Evolutionary conservation across 371 early-diverging fungal genomes (phyloP).

Genomic region (Haplosporangium sp.): DNA sequence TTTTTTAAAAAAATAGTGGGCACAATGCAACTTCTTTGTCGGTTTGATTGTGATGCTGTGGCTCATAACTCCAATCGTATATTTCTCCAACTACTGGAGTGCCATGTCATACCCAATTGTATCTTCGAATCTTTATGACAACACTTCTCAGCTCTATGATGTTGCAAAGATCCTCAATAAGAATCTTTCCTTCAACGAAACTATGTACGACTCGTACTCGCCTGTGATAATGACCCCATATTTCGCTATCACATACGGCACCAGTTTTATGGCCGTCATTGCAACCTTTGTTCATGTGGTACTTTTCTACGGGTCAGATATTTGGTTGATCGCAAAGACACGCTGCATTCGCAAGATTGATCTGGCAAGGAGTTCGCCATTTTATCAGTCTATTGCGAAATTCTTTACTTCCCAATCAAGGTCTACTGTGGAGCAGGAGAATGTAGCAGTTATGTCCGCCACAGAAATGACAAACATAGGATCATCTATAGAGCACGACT

Average conservation of each 20-base stretch:
- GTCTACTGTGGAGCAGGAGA: neutral
- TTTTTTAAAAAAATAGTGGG: slow-evolving; percentile 64
- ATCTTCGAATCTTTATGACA: slow-evolving; percentile 68
- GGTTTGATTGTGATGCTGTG: slow-evolving; percentile 76
- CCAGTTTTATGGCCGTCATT: slow-evolving; percentile 72
- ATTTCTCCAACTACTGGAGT: slow-evolving; percentile 73
- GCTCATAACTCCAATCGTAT: slow-evolving; percentile 76
- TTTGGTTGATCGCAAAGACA: slow-evolving; percentile 57
- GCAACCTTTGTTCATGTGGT: slow-evolving; percentile 76
- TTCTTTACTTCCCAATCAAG: neutral
- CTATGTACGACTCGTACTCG: slow-evolving; percentile 71
- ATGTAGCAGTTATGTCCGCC: neutral
- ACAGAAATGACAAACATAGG: neutral
- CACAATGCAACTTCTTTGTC: slow-evolving; percentile 73
- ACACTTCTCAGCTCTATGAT: slow-evolving; percentile 62
- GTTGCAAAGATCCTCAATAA: slow-evolving; percentile 65
- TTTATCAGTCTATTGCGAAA: neutral
- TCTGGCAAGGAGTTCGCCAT: neutral
- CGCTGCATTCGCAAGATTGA: slow-evolving; percentile 3
- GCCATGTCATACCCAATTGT: slow-evolving; percentile 71
- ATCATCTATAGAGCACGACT: neutral
- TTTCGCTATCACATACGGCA: slow-evolving; percentile 80
- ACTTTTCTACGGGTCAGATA: slow-evolving; percentile 73
- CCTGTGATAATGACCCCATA: slow-evolving; percentile 82
- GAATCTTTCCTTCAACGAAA: slow-evolving; percentile 66